These are phyloP conservation scores for Amanita fuliginea DNA, from an alignment of 768 basidiomycete genomes.

Conservation along the genomic window DNA sequence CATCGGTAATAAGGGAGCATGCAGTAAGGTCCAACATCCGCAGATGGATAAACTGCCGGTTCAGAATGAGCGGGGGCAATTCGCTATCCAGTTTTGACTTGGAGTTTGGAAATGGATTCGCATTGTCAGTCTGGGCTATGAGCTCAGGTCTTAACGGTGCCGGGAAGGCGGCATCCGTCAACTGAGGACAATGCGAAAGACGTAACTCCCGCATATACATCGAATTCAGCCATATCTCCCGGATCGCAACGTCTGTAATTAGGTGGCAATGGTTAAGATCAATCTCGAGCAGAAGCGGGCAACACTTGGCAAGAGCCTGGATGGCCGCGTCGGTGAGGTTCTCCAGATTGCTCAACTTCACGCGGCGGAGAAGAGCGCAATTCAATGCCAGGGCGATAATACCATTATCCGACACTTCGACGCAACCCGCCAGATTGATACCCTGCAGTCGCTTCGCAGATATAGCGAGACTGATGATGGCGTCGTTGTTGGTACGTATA, in stretches of 20 bases:
- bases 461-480: conserved; percentile 60
- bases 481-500: conserved; percentile 52
- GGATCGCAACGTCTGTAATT: conserved; percentile 68
- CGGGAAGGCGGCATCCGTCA: conserved; percentile 85
- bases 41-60: conserved; percentile 67
- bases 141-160: conserved; percentile 39
- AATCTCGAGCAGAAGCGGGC: conserved; percentile 85
- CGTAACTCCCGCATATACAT: conserved; percentile 86
- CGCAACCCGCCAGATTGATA: conserved; percentile 83
- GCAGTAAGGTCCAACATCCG: conserved; percentile 91
- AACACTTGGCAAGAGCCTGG: conserved; percentile 62
- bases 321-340: conserved; percentile 69
- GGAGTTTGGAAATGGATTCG: conserved; percentile 33
- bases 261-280: conserved; percentile 80
- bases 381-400: conserved; percentile 64
- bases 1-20: conserved; percentile 72
- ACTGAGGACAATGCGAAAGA: conserved; percentile 63
- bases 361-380: conserved; percentile 73
- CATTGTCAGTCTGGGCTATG: conserved; percentile 18
- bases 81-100: conserved; percentile 27
- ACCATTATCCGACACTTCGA: conserved; percentile 65
- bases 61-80: conserved; percentile 56
- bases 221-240: conserved; percentile 76
- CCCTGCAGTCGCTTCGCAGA: conserved; percentile 76
- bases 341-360: conserved; percentile 77